Evolutionary conservation across 2,329 filamentous ascomycete genomes (phyloP).

Genomic region (Claviceps maximensis): DNA sequence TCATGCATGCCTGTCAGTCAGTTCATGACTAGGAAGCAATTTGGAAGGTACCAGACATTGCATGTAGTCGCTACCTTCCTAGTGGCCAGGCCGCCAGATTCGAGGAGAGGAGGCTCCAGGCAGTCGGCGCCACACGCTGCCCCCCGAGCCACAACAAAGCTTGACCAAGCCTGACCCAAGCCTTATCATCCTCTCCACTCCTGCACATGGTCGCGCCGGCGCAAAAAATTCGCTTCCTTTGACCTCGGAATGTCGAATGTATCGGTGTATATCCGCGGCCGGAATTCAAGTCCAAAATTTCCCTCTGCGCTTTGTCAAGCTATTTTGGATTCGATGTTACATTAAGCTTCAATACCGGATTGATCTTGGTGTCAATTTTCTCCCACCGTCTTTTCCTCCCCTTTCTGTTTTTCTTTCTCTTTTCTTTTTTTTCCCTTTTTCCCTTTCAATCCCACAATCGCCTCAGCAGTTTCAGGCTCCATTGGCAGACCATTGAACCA

Average conservation of each 20-base stretch:
- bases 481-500: neutral
- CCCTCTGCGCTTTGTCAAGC: neutral
- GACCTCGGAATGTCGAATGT: neutral
- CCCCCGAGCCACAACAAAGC: neutral
- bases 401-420: neutral
- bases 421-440: neutral
- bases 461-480: neutral
- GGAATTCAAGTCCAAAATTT: neutral
- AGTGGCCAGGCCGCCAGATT: neutral
- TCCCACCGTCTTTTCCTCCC: neutral
- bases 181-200: constrained; percentile 15
- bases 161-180: constrained; percentile 13
- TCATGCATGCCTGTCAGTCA: neutral
- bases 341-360: neutral
- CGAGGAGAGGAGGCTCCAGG: neutral
- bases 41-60: no score
- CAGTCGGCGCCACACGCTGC: neutral
- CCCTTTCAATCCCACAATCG: neutral
- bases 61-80: no score
- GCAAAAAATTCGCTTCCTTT: neutral
- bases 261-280: neutral
- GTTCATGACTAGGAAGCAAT: neutral
- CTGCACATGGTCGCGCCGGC: constrained; percentile 13
- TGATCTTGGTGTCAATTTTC: neutral
- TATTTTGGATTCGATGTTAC: neutral